These are phyloP conservation scores for Lyophyllum semitale DNA, from an alignment of 768 basidiomycete species.

Conservation along the genomic window DNA sequence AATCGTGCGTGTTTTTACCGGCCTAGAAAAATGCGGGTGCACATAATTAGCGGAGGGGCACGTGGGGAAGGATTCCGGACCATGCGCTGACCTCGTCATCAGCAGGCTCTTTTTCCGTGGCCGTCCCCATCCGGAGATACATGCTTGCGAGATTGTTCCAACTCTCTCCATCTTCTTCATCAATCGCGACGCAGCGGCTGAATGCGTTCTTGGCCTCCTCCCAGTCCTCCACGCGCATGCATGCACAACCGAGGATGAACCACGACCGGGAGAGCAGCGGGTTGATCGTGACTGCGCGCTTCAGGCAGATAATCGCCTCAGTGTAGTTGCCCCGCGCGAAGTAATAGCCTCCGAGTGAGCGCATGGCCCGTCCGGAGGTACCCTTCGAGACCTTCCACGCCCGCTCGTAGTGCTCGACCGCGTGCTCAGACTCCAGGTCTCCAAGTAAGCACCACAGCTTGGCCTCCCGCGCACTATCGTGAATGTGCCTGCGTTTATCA, in stretches of 20 bases:
- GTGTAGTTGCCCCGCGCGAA: constrained; percentile 68
- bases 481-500: constrained; percentile 36
- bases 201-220: constrained; percentile 82
- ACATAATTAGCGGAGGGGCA: neutral
- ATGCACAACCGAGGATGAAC: constrained; percentile 96
- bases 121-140: constrained; percentile 79
- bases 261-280: constrained; percentile 86
- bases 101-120: constrained; percentile 19
- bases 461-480: constrained; percentile 76
- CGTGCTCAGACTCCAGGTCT: constrained; percentile 78
- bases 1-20: neutral
- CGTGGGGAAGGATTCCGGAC: neutral
- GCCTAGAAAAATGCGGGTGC: neutral
- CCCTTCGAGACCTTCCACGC: constrained; percentile 85
- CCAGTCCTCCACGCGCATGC: constrained; percentile 83
- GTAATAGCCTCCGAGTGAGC: constrained; percentile 84
- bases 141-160: constrained; percentile 98
- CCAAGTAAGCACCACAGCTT: constrained; percentile 96
- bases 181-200: constrained; percentile 81
- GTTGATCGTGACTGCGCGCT: constrained; percentile 82
- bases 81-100: constrained; percentile 23
- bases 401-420: constrained; percentile 71
- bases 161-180: constrained; percentile 96
- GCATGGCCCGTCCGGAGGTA: constrained; percentile 88
- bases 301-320: constrained; percentile 66